A percentile compares a stretch with the other conserved stretches of the same genome.
Conservation (phyloP, 257 asterid species). For the Rhazya stricta region DNA sequence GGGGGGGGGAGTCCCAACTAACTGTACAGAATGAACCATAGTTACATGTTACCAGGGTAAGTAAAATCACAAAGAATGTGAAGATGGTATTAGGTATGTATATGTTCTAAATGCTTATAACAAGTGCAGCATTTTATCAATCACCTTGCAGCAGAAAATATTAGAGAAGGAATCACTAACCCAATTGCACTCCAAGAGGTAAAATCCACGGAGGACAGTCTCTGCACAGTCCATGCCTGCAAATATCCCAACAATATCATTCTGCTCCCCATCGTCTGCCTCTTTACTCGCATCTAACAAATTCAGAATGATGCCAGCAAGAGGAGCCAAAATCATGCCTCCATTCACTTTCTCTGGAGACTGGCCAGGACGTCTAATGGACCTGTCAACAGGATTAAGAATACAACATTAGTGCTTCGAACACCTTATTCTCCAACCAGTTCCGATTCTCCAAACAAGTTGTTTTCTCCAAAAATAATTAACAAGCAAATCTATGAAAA, state of each 20-base stretch:
- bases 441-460: neutral
- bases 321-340: conserved; percentile 87
- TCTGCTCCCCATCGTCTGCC: conserved; percentile 28
- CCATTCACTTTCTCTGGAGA: conserved; percentile 64
- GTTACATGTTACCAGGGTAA: neutral
- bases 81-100: neutral
- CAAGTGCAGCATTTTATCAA: neutral
- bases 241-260: conserved; percentile 62
- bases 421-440: neutral
- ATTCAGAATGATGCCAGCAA: conserved; percentile 81
- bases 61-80: neutral
- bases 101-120: neutral
- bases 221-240: conserved; percentile 88
- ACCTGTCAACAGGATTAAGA: conserved; percentile 32
- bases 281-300: conserved; percentile 56
- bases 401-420: neutral
- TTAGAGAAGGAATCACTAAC: conserved; percentile 36
- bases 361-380: conserved; percentile 71
- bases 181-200: conserved; percentile 78
- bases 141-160: neutral
- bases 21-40: neutral
- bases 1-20: neutral
- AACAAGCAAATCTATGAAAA: neutral
- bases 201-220: conserved; percentile 64
- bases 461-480: too few relatives aligned